A percentile compares a stretch with the other conserved stretches of the same genome.
Conservation (phyloP, 805 yeast species). For the Candida nemodendra region DNA sequence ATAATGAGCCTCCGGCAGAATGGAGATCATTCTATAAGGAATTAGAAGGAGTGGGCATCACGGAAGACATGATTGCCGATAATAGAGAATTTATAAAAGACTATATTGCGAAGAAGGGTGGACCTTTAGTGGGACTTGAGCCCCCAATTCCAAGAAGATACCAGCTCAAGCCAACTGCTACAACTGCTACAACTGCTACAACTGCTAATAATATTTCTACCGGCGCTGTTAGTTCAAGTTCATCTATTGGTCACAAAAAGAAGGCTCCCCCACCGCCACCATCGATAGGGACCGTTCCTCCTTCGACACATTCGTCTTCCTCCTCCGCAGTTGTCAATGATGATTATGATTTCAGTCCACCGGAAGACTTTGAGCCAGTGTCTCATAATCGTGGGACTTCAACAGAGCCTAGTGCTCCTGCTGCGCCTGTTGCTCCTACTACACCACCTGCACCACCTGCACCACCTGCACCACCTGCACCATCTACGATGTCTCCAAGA, state of each 20-base stretch:
- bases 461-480: constrained; percentile 8
- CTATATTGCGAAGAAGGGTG: constrained; percentile 70
- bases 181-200: constrained; percentile 1
- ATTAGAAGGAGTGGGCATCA: constrained; percentile 72
- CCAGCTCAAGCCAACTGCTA: constrained; percentile 29
- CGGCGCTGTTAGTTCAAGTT: constrained; percentile 29
- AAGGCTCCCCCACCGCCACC: constrained; percentile 41
- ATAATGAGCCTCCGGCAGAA: constrained; percentile 77
- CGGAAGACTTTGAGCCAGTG: constrained; percentile 11
- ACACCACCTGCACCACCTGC: constrained; percentile 17
- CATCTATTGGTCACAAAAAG: constrained; percentile 23
- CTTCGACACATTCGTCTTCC: constrained; percentile 9
- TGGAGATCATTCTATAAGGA: constrained; percentile 77
- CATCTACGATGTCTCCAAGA: no score
- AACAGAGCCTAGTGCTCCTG: constrained; percentile 9
- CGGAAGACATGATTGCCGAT: constrained; percentile 87
- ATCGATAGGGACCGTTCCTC: constrained; percentile 21
- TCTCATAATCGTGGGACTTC: constrained; percentile 12
- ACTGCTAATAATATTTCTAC: constrained; percentile 14
- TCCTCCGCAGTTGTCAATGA: constrained; percentile 13
- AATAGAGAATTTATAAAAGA: constrained; percentile 80
- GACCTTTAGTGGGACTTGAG: constrained; percentile 78
- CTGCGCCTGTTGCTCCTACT: constrained; percentile 10
- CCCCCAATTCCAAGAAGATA: constrained; percentile 76
- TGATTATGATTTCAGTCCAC: constrained; percentile 24